These are phyloP conservation scores for Backusella morwellensis DNA, from an alignment of 192 early-diverging fungal genomes.

Conservation along the genomic window DNA sequence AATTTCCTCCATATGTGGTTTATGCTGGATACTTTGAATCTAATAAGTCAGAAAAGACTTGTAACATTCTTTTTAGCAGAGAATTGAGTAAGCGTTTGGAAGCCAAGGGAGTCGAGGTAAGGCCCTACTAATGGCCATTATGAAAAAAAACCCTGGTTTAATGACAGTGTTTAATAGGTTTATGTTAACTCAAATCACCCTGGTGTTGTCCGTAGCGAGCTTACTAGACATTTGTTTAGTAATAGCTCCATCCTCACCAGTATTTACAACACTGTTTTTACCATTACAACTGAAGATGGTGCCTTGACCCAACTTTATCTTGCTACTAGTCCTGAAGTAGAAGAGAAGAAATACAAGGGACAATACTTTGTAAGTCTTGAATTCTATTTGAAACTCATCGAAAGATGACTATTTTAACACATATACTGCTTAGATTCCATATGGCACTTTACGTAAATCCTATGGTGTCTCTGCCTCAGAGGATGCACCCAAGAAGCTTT, in stretches of 20 bases:
- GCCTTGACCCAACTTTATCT: constrained; percentile 46
- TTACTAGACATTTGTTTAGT: constrained; percentile 15
- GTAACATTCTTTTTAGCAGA: constrained; percentile 26
- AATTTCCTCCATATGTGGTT: neutral
- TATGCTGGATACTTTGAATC: neutral
- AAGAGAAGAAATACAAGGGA: constrained; percentile 40
- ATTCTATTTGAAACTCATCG: neutral
- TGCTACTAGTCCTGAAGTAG: constrained; percentile 52
- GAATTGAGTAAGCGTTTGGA: constrained; percentile 26
- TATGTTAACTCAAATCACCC: constrained; percentile 30
- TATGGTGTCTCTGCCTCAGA: neutral
- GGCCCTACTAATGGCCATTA: neutral
- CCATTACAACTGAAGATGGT: constrained; percentile 39
- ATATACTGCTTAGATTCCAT: neutral
- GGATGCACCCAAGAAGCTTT: constrained; percentile 15
- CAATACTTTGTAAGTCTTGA: constrained; percentile 33
- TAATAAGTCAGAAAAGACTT: neutral
- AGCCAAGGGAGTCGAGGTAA: constrained; percentile 28
- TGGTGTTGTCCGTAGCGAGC: constrained; percentile 24
- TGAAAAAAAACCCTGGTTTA: neutral
- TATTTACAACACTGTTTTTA: constrained; percentile 13
- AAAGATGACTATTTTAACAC: neutral
- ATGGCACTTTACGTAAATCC: neutral
- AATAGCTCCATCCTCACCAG: neutral
- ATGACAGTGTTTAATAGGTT: constrained; percentile 6